These are phyloP conservation scores for Solanum paucissectum DNA, from an alignment of 257 asterid species.

Conservation along the genomic window DNA sequence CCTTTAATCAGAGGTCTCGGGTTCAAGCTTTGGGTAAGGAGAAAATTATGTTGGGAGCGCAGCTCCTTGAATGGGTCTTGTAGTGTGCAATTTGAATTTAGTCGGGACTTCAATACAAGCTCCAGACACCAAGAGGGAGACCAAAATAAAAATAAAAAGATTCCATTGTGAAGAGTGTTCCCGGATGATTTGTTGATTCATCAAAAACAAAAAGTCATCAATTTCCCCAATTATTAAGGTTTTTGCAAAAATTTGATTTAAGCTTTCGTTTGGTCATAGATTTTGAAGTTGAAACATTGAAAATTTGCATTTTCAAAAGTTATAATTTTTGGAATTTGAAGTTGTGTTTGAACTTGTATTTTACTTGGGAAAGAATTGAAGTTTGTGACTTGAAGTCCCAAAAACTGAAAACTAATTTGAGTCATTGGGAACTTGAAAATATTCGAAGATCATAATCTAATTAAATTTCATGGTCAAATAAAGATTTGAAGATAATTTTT, in stretches of 20 bases:
- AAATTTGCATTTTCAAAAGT: background rate
- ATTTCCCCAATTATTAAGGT: background rate
- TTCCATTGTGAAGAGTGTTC: background rate
- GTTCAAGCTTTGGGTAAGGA: too few species aligned
- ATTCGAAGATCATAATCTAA: background rate
- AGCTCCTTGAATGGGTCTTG: too few species aligned
- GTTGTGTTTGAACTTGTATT: background rate
- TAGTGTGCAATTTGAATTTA: background rate
- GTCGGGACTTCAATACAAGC: background rate
- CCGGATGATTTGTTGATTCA: background rate
- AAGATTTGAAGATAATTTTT: background rate
- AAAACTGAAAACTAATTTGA: background rate
- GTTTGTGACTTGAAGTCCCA: background rate
- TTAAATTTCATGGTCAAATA: background rate
- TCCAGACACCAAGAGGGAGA: too few species aligned
- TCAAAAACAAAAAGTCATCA: background rate
- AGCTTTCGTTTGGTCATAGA: background rate
- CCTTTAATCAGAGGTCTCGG: background rate
- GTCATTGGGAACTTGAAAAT: background rate
- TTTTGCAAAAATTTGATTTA: background rate
- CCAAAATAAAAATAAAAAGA: background rate
- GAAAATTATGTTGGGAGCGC: too few species aligned
- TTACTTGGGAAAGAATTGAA: background rate
- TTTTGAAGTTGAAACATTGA: background rate
- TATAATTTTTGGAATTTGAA: background rate